These are phyloP conservation scores for Fusarium dimerum DNA, from an alignment of 2,329 filamentous ascomycete genomes.

Conservation along the genomic window DNA sequence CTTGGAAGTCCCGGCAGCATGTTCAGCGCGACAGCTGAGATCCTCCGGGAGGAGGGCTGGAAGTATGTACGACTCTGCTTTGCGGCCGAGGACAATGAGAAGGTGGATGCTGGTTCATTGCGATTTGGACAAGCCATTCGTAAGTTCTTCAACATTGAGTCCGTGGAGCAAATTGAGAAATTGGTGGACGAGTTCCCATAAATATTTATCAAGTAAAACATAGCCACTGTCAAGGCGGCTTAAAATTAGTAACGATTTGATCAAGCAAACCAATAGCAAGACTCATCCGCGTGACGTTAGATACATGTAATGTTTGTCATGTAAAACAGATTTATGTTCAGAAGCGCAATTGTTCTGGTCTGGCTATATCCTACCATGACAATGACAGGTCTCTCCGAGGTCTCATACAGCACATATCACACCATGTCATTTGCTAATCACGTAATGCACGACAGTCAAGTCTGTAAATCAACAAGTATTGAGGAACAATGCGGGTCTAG, in stretches of 20 bases:
- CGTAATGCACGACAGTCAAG: conserved; percentile 1
- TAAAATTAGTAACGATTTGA: conserved; percentile 1
- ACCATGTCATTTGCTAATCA: conserved; percentile 2
- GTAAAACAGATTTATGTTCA: too few relatives aligned
- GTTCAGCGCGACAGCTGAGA: conserved; percentile 68
- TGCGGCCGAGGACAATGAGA: conserved; percentile 75
- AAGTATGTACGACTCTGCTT: conserved; percentile 80
- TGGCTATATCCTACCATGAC: not conserved
- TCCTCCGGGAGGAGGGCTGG: conserved; percentile 62
- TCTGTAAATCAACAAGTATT: conserved; percentile 5
- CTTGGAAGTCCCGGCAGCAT: conserved; percentile 71
- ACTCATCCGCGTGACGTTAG: too few relatives aligned
- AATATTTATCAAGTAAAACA: not conserved
- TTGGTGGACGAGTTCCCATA: conserved; percentile 44
- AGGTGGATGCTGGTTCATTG: conserved; percentile 62
- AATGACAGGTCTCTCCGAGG: not conserved
- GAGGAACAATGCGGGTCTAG: conserved; percentile 20
- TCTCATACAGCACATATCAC: not conserved
- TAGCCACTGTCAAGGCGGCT: not conserved
- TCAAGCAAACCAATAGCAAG: too few relatives aligned
- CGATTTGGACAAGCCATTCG: conserved; percentile 69
- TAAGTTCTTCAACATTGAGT: conserved; percentile 77
- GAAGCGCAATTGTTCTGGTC: too few relatives aligned
- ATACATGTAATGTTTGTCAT: too few relatives aligned
- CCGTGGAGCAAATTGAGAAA: conserved; percentile 64